Percentiles rank a stretch among this genome's conserved stretches.
Evolutionary conservation across 2,329 filamentous ascomycete species (phyloP).

Genomic region (Fusarium poae): DNA sequence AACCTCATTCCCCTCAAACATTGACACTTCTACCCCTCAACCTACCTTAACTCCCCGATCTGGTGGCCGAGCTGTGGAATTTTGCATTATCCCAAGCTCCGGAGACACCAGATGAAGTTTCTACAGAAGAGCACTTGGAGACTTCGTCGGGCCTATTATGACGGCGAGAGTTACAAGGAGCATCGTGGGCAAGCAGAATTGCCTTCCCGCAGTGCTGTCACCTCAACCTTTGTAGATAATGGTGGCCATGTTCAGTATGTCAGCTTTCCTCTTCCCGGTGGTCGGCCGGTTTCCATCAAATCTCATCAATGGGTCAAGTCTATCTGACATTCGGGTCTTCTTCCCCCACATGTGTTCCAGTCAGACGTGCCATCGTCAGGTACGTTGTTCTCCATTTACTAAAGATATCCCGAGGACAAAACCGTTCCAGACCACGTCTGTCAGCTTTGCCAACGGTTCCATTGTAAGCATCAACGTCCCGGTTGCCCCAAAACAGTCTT

Average conservation of each 20-base stretch:
- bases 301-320: neutral
- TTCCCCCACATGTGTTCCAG: neutral
- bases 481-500: neutral
- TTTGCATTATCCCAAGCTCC: neutral
- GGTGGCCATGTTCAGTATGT: neutral
- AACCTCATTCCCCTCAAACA: neutral
- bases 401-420: neutral
- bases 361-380: neutral
- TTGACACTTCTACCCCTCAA: neutral
- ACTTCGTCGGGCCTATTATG: neutral
- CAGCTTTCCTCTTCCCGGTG: neutral
- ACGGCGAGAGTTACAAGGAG: neutral
- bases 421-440: neutral
- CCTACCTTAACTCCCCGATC: neutral
- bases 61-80: neutral
- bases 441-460: neutral
- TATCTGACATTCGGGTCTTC: neutral
- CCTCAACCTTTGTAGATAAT: neutral
- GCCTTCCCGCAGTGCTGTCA: neutral
- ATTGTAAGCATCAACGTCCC: neutral
- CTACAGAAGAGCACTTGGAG: neutral
- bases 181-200: neutral
- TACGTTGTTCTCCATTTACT: too few species aligned
- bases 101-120: neutral
- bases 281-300: slow-evolving; percentile 5